phyloP scores from a whole-genome alignment of 129 eudicot genomes.

The Tanacetum coccineum region DNA sequence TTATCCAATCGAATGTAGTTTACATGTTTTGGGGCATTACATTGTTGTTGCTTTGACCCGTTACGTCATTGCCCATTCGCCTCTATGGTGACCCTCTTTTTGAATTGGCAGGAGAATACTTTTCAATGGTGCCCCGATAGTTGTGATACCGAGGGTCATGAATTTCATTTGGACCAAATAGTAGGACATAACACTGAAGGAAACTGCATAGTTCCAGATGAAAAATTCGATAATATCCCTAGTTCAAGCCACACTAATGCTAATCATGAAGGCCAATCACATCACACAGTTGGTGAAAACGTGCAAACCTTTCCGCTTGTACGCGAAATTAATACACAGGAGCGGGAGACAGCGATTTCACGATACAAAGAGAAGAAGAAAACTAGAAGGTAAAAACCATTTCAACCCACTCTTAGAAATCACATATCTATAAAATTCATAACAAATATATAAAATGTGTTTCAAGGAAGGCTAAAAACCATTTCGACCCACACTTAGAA shows the following conservation, averaged over 20 bases:
- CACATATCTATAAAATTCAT: neutral
- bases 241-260: constrained; percentile 21
- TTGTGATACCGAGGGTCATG: constrained; percentile 37
- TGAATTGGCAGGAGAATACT: constrained; percentile 41
- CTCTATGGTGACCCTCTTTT: constrained; percentile 1
- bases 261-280: constrained; percentile 39
- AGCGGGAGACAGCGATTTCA: constrained; percentile 73
- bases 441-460: neutral
- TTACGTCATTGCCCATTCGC: neutral
- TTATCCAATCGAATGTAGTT: no score
- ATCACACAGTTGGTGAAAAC: constrained; percentile 30
- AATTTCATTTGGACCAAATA: constrained; percentile 28
- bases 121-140: constrained; percentile 45
- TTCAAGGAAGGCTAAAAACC: neutral
- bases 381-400: constrained; percentile 57
- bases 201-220: constrained; percentile 54
- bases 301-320: constrained; percentile 36
- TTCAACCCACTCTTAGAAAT: no score
- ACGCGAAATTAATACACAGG: constrained; percentile 63
- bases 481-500: neutral
- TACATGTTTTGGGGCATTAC: neutral
- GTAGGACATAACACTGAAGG: constrained; percentile 37
- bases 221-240: constrained; percentile 34
- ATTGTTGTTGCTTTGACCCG: neutral
- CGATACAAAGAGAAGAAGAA: constrained; percentile 95